Evolutionary conservation across 495 filamentous ascomycete genomes (phyloP), one percentile per base, ranked within the genome.

Genomic region (Sordaria brevicollis): DNA sequence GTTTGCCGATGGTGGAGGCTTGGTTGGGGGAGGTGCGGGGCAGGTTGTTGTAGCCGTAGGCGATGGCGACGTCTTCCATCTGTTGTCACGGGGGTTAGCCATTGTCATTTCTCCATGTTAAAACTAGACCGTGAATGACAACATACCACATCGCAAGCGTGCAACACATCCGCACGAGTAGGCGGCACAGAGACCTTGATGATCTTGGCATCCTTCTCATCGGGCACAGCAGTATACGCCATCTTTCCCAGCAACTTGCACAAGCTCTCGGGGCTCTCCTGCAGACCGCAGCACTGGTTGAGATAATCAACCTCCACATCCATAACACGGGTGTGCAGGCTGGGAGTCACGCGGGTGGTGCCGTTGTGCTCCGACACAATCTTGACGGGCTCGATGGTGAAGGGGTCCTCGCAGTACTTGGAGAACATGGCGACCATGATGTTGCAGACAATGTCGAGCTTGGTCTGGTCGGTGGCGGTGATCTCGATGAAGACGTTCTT

Each of bases 361-460:
- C 86, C 82, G 79, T 99, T 98, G 85, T 98, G 96, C 10, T 90
- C 87, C 3, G 95, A 97, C 69, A 94, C 84, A 71, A 99, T 91
- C 77, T 94, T 88, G 73, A 98, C 85, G 1, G 95, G 96, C 79
- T 99, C 95, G 70, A 97, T 89, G 39, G 93, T 94, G 88, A 96
- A 97, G 3, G 87, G 87, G 74, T 96, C 92, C 29, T 87, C 86
- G 73, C 90, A 91, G 81, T 99, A 97, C 76, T 91, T 86, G 54
- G 92, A 93, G 87, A 99, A 99, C 95, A 98, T 98, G 71, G 94
- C 86, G 43, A 97, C 93, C 79, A 99, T 89, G 74, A 97, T 94
- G 73, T 93, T 92, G 83, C 90, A 93, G 66, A 97, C 94, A 75
- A 98, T 92, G 74, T 97, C 94, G 17, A 97, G 87, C 83, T 99